Evolutionary conservation across 139 green algal genomes (phyloP).

Genomic region (Closterium sp.): DNA sequence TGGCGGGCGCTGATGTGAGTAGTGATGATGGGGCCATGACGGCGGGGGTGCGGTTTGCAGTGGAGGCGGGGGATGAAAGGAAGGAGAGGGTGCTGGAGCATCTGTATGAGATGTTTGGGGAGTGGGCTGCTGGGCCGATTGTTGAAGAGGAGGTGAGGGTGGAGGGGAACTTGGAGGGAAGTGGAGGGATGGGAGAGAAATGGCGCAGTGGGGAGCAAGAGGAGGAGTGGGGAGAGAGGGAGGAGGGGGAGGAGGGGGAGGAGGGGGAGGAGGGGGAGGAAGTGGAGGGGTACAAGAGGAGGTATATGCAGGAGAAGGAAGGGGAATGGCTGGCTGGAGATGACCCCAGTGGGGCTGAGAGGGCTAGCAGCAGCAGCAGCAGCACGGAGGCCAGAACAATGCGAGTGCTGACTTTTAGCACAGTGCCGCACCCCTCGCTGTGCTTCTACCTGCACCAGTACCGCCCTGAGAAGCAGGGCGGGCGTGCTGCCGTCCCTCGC

Average conservation of each 20-base stretch:
- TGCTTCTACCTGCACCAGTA: conserved; percentile 33
- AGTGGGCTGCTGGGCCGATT: background rate
- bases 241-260: background rate
- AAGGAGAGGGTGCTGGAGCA: background rate
- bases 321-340: too few species aligned
- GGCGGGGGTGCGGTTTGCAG: conserved; percentile 8
- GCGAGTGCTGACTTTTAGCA: background rate
- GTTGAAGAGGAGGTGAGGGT: background rate
- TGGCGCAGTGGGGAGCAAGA: background rate
- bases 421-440: conserved; percentile 16
- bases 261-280: background rate
- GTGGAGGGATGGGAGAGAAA: background rate
- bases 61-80: background rate
- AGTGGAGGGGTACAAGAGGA: background rate
- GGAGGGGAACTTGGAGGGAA: background rate
- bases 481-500: background rate
- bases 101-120: conserved; percentile 3
- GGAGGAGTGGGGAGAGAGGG: background rate
- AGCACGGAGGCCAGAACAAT: too few species aligned
- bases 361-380: background rate
- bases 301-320: too few species aligned
- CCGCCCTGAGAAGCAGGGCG: background rate
- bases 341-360: too few species aligned
- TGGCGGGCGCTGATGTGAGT: conserved; percentile 11
- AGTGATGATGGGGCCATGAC: background rate